Conservation (phyloP, 2,329 filamentous ascomycete species). For the Neophaeococcomyces mojaviensis region DNA sequence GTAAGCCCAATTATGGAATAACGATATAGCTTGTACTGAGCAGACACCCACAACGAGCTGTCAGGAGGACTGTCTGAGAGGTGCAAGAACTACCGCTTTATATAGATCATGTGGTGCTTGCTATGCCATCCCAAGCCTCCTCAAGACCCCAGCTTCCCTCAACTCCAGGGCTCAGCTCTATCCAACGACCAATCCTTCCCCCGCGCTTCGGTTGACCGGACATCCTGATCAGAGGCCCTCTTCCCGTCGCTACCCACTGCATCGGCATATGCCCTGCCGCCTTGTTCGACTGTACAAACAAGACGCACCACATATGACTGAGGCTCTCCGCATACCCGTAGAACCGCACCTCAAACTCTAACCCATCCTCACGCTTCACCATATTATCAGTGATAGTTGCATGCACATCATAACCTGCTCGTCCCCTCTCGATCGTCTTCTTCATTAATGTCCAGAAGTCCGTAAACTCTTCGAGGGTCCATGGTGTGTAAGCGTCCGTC, state of each 20-base stretch:
- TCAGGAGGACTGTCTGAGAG: no score
- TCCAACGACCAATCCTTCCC: slow-evolving; percentile 4
- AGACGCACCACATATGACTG: slow-evolving; percentile 64
- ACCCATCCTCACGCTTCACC: slow-evolving; percentile 5
- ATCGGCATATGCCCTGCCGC: slow-evolving; percentile 11
- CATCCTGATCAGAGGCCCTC: slow-evolving; percentile 16
- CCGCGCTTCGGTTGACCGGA: slow-evolving; percentile 7
- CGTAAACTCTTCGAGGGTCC: slow-evolving; percentile 30
- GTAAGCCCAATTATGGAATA: no score
- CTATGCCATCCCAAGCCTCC: background rate
- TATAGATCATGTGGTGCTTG: no score
- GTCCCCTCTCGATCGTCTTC: slow-evolving; percentile 32
- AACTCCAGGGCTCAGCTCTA: background rate
- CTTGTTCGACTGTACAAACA: slow-evolving; percentile 40
- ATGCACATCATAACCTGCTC: slow-evolving; percentile 32
- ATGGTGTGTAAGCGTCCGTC: slow-evolving; percentile 17
- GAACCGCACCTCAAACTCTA: slow-evolving; percentile 46
- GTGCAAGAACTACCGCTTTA: no score
- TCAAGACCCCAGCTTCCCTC: slow-evolving; percentile 12
- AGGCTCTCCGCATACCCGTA: slow-evolving; percentile 74
- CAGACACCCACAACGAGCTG: no score
- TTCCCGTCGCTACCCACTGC: slow-evolving; percentile 15
- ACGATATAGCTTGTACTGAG: no score
- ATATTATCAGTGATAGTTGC: slow-evolving; percentile 1
- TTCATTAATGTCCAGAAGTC: slow-evolving; percentile 37